Base-by-base conservation (phyloP, 768 basidiomycete genomes). In the Lactarius pseudohatsudake region DNA sequence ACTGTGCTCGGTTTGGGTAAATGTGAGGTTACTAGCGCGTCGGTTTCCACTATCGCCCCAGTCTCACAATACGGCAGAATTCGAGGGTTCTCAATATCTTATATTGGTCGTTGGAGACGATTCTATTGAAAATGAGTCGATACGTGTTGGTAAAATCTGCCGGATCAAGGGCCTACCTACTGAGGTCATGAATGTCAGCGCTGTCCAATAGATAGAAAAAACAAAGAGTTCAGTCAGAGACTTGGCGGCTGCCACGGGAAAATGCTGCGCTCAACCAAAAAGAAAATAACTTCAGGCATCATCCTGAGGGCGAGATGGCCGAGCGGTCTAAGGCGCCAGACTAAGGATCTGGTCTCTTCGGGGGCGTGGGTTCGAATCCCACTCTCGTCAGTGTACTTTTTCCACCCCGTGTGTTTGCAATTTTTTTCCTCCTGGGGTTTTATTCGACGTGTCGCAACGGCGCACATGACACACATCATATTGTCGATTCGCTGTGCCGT, bases 291-390 rank as follows among this genome's bases (percentile, higher is more conserved):
- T 28, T 16, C 2, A 11, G 8, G 1, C 13, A 4, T 0, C 1
- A 41, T 6, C 45, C n/a, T 9, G 32, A 43, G 40, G 69, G 69
- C 62, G 84, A 87, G 86, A 89, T 90, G 88, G 88, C 88, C 87
- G 88, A 90, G 87, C 86, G 88, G 87, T 89, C 88, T 87, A 89
- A 89, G 88, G 88, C 88, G 88, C 86, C 86, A 90, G 87, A 89
- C 85, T 86, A 87, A 86, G 86, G 86, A 77, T 77, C 76, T 77
- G 75, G 79, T 81, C 79, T 77, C 76, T 67, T 64, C 79, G 79
- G 79, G 75, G 79, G 80, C 80, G 80, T 78, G 80, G 80, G 80
- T 81, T 81, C 80, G 79, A 81, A 80, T 80, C 80, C 80, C 80
- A 78, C 79, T 79, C 75, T 76, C 74, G 66, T 75, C 74, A 75